Evolutionary conservation across 768 basidiomycete genomes (phyloP).

Genomic region (Punctularia strigosozonata): DNA sequence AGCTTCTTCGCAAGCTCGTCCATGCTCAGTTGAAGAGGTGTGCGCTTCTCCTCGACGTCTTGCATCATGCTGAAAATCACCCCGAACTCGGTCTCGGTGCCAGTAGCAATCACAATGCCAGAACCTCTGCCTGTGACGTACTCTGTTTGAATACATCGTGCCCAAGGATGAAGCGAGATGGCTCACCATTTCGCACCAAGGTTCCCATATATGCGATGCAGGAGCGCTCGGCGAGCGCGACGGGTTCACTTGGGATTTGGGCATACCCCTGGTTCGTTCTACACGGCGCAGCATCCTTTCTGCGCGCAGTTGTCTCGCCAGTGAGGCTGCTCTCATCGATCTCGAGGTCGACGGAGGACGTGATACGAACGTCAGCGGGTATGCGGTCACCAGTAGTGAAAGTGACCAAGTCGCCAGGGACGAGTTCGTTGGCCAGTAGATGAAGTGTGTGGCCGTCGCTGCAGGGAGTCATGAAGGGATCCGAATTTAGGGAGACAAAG

Average conservation of each 20-base stretch:
- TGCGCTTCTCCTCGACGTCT: conserved; percentile 85
- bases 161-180: neutral
- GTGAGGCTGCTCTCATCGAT: conserved; percentile 94
- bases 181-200: conserved; percentile 73
- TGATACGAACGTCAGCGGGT: conserved; percentile 84
- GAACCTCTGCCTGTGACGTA: conserved; percentile 51
- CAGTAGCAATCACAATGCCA: conserved; percentile 81
- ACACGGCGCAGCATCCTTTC: conserved; percentile 53
- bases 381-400: conserved; percentile 89
- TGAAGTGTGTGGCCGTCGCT: conserved; percentile 58
- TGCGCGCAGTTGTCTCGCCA: conserved; percentile 78
- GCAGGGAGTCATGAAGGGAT: conserved; percentile 7
- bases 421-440: conserved; percentile 92
- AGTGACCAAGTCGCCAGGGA: conserved; percentile 86
- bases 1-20: conserved; percentile 92
- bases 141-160: neutral
- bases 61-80: conserved; percentile 98
- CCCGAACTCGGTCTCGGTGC: conserved; percentile 86
- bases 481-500: neutral
- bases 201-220: conserved; percentile 97
- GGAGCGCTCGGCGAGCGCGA: conserved; percentile 69
- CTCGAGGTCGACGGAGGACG: conserved; percentile 76
- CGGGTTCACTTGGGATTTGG: conserved; percentile 13
- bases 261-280: conserved; percentile 20
- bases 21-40: conserved; percentile 89